Evolutionary conservation across 202 grass and related monocot species (phyloP).

Genomic region (Alloteropsis angusta): DNA sequence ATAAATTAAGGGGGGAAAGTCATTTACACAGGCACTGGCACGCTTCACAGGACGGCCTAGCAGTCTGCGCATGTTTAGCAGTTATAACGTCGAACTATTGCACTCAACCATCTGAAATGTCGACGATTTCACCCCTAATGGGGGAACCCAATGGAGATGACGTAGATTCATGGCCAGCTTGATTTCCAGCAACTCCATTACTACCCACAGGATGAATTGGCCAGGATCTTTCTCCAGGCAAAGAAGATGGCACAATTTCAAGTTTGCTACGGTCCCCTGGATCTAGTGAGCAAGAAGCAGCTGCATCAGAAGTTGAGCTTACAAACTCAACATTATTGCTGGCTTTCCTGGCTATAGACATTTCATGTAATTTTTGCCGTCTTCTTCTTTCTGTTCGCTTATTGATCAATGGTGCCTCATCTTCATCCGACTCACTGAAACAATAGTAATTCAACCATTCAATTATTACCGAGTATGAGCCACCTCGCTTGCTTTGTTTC

Average conservation of each 20-base stretch:
- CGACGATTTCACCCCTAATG: slow-evolving; percentile 37
- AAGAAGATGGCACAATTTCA: not conserved
- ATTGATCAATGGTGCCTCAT: slow-evolving; percentile 56
- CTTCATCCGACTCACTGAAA: slow-evolving; percentile 48
- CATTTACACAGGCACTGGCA: not conserved
- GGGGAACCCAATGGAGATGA: slow-evolving; percentile 25
- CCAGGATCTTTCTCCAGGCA: slow-evolving; percentile 2
- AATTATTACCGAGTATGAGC: slow-evolving; percentile 37
- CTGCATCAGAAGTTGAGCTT: not conserved
- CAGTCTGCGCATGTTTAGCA: not conserved
- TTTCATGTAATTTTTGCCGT: slow-evolving; percentile 24
- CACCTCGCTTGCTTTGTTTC: slow-evolving; percentile 36
- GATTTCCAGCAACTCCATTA: slow-evolving; percentile 13
- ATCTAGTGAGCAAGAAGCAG: slow-evolving; percentile 8
- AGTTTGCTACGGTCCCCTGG: not conserved
- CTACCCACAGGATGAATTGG: not conserved
- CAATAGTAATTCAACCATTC: slow-evolving; percentile 48
- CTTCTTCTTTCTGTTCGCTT: slow-evolving; percentile 65
- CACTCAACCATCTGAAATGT: slow-evolving; percentile 60
- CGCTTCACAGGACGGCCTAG: not conserved
- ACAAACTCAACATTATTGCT: not conserved
- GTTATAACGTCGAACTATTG: not conserved
- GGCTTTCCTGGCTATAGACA: slow-evolving; percentile 13
- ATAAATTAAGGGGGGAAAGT: not conserved
- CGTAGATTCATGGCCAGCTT: slow-evolving; percentile 3